A percentile compares a stretch with the other conserved stretches of the same genome.
Evolutionary conservation across 495 filamentous ascomycete species (phyloP).

Genomic region (Chaetomium tenue): DNA sequence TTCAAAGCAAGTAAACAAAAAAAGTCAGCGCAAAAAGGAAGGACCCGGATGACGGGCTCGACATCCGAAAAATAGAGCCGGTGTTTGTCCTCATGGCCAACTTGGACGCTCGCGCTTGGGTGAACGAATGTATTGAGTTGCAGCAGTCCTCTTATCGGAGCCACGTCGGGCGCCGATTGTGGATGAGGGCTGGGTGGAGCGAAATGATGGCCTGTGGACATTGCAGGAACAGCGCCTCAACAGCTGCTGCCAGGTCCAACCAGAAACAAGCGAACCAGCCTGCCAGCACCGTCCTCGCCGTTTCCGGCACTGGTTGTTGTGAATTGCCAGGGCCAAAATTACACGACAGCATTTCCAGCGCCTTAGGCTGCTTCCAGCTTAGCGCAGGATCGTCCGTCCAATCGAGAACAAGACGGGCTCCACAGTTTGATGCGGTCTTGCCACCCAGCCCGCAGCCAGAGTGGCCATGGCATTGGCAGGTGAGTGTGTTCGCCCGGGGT

Average conservation of each 20-base stretch:
- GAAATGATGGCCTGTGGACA: constrained; percentile 13
- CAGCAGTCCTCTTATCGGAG: constrained; percentile 26
- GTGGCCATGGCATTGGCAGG: constrained; percentile 37
- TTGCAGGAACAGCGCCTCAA: constrained; percentile 19
- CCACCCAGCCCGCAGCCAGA: constrained; percentile 34
- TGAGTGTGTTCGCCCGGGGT: constrained; percentile 34
- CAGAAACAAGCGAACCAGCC: constrained; percentile 21
- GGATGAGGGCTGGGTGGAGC: constrained; percentile 14
- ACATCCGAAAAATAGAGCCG: not conserved
- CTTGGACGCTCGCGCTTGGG: not conserved
- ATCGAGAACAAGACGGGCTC: constrained; percentile 22
- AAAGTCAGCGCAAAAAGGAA: not conserved
- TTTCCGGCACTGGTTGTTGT: constrained; percentile 37
- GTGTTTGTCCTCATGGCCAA: not conserved
- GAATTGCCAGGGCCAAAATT: constrained; percentile 38
- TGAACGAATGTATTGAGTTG: not conserved
- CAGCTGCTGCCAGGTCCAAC: constrained; percentile 20
- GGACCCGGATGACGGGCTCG: not conserved
- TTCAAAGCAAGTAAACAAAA: not conserved
- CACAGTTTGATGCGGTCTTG: constrained; percentile 33
- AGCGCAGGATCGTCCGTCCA: constrained; percentile 26
- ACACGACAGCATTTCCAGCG: constrained; percentile 33
- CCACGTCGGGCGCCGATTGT: constrained; percentile 36
- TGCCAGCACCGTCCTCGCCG: constrained; percentile 29
- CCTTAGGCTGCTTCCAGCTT: constrained; percentile 24